Base-by-base conservation (phyloP, 1,284 basidiomycete species). In the Ceratobasidium theobromae region DNA sequence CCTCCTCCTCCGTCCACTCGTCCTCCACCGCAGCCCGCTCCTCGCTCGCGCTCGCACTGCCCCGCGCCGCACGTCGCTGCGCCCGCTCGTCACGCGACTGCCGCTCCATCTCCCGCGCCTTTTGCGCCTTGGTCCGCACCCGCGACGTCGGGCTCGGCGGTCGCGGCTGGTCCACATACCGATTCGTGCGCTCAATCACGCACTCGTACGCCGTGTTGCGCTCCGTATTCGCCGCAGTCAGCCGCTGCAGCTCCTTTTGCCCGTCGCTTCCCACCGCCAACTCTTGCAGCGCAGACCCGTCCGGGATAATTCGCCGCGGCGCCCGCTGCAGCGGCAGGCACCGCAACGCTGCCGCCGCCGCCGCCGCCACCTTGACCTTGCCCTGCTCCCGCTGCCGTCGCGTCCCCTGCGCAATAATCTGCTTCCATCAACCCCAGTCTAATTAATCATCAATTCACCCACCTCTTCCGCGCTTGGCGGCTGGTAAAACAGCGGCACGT, bases 281-380 rank as follows among this genome's bases (percentile, higher is more conserved):
- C 30, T 27, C 45, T 23, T 60, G 57, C 45, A 60, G 27, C 30
- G 28, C 35, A 6, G 53, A 43, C 5, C 57, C 45, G 16, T 60
- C 43, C 4, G 57, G 57, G 32, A 60, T 60, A 28, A 60, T 60
- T 35, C 45, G n/a, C 8, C 46, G n/a, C 9, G 43, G 43, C 27
- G 57, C 57, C 21, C 57, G 57, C 1, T 43, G 8, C 11, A 60
- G 46, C 1, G 57, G 57, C 3, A 60, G 41, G 33, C 57, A 60
- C 12, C 46, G 38, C 67, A 40, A 18, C 67, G 72, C 72, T 8
- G 74, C 70, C 6, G 73, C 72, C n/a, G 75, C 68, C 23, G 74
- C 64, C 1, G 74, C 52, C 12, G 68, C 69, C 0, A 74, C 69
- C 72, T 79, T 84, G 18, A 75, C 73, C 57, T 72, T 40, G 25